Evolutionary conservation across 805 yeast species (phyloP), one percentile per base, ranked within the genome.

Genomic region (Yamadazyma tumulicola): DNA sequence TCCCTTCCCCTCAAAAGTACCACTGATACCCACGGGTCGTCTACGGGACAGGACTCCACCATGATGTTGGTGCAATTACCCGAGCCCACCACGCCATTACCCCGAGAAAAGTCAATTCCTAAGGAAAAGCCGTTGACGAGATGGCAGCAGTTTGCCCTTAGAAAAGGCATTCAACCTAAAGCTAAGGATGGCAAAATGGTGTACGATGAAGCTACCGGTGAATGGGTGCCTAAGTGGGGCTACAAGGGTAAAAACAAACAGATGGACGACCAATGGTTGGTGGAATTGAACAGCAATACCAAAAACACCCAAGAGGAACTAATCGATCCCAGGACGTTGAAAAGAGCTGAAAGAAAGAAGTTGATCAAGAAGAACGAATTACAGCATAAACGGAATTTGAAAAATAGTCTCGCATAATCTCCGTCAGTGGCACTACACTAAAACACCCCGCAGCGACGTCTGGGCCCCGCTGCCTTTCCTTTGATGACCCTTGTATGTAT

Each of bases 171-270:
- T 58, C 72, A 83, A 63, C 75, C 94, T 64, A 89, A 85, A 72
- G 85, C 85, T 41, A 88, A 82, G 59, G 81, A 85, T 19, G 96
- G 95, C 30, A 93, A 86, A 65, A 69, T 81, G 75, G 87, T 85
- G 1, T 93, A 67, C 51, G 96, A 93, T 60, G 97, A 93, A 60
- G 93, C 75, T 20, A 65, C 76, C 19, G 89, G 91, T 33, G 89
- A 88, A 63, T 93, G 98, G 98, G 96, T 83, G 42, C 91, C 95
- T 51, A 91, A 88, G 63, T 93, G 98, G 98, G 99, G 99, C 41
- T 91, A 83, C 69, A 81, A 84, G 46, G 97, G 97, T 54, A 78
- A 79, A 63, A 93, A 93, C 64, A 91, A 93, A 66, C 77, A 79
- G 36, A 54, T 80, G 48, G 97, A 91, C 52, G 66, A 74, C 52